Evolutionary conservation across 306 rosid species (phyloP).

Genomic region (Benincasa hispida): DNA sequence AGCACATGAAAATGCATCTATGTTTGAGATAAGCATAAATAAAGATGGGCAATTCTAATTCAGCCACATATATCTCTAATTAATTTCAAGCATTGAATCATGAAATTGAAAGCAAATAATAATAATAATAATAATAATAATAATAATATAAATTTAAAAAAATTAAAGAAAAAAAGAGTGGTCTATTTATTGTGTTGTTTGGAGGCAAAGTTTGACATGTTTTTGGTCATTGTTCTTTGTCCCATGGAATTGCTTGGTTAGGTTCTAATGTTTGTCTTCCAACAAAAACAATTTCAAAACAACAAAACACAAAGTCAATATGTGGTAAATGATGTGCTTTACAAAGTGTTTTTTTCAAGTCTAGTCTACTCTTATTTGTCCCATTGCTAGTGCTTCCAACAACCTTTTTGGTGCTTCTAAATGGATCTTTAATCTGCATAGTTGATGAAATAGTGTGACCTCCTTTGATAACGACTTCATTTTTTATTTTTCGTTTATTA

Average conservation of each 20-base stretch:
- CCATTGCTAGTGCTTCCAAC: background rate
- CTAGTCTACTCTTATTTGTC: background rate
- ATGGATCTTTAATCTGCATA: background rate
- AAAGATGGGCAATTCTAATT: background rate
- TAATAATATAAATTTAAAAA: too few species aligned
- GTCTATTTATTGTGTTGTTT: background rate
- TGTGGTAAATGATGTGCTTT: background rate
- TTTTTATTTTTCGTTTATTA: background rate
- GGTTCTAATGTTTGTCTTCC: conserved; percentile 1
- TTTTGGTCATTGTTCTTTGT: background rate
- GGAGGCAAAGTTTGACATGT: background rate
- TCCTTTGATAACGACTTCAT: too few species aligned
- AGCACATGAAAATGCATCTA: background rate
- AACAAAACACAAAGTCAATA: background rate
- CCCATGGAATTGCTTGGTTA: background rate
- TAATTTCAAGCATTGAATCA: background rate
- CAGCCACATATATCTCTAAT: background rate
- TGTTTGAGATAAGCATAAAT: background rate
- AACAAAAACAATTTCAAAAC: background rate
- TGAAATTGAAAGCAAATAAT: background rate
- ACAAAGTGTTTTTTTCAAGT: background rate
- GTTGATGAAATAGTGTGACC: background rate
- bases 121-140: too few species aligned
- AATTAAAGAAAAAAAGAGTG: background rate
- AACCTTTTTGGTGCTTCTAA: background rate